Conservation (phyloP, 768 basidiomycete genomes). For the Astraeus odoratus region DNA sequence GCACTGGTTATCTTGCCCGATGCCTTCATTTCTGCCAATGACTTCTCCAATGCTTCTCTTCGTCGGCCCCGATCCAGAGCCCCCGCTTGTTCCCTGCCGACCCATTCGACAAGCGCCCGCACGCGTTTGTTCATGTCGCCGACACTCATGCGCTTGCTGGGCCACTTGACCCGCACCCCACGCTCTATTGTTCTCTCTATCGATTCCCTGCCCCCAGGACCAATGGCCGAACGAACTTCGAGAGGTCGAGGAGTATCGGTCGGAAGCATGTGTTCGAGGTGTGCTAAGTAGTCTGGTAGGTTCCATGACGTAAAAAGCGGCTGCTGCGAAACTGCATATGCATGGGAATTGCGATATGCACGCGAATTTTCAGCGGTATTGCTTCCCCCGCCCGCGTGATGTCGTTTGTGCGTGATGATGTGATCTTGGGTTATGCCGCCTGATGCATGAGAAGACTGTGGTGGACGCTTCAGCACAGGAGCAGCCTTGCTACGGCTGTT, state of each 20-base stretch:
- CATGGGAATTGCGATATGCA: constrained; percentile 74
- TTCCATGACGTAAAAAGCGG: constrained; percentile 82
- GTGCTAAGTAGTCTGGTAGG: constrained; percentile 87
- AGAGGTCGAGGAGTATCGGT: constrained; percentile 67
- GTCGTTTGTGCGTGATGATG: constrained; percentile 36
- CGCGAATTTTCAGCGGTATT: constrained; percentile 46
- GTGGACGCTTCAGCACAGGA: constrained; percentile 25
- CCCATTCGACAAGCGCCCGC: constrained; percentile 84
- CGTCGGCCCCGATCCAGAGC: constrained; percentile 66
- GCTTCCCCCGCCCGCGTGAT: constrained; percentile 33
- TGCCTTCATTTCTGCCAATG: constrained; percentile 28
- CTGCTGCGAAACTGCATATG: constrained; percentile 72
- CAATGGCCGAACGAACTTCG: constrained; percentile 49
- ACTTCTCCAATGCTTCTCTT: constrained; percentile 57
- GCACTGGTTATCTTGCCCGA: constrained; percentile 4
- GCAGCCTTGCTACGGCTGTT: constrained; percentile 31
- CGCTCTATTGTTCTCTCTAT: constrained; percentile 61
- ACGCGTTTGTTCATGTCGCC: constrained; percentile 97
- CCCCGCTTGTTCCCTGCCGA: constrained; percentile 80
- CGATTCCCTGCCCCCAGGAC: constrained; percentile 41
- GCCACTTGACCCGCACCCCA: constrained; percentile 89
- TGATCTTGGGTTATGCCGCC: constrained; percentile 36
- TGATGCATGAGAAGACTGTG: constrained; percentile 24
- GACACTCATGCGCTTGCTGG: constrained; percentile 90
- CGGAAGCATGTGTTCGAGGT: constrained; percentile 80